A percentile compares a stretch with the other conserved stretches of the same genome.
phyloP scores from a whole-genome alignment of 2,329 filamentous ascomycete genomes.

The Apiospora malaysiana region DNA sequence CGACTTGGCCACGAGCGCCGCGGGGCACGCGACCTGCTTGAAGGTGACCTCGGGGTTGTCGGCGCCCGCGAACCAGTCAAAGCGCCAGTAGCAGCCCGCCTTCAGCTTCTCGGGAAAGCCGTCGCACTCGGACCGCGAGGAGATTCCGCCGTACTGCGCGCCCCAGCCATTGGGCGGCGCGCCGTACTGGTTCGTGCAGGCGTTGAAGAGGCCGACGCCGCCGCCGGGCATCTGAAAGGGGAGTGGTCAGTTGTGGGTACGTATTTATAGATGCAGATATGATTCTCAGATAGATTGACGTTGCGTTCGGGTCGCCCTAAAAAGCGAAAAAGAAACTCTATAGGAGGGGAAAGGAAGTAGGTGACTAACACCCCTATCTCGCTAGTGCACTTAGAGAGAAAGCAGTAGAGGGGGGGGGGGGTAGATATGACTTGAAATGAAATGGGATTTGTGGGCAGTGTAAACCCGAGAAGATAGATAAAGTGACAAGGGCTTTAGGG shows the following conservation, averaged over 20 bases:
- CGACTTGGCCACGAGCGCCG: slow-evolving; percentile 50
- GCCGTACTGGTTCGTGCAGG: slow-evolving; percentile 50
- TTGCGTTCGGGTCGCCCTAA: not conserved
- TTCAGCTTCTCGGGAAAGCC: slow-evolving; percentile 59
- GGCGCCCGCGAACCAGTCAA: slow-evolving; percentile 66
- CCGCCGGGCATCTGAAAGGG: slow-evolving; percentile 52
- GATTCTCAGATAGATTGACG: not conserved
- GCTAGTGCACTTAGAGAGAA: not conserved
- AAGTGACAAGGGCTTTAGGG: not conserved
- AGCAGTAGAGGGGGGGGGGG: not conserved
- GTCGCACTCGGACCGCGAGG: slow-evolving; percentile 55
- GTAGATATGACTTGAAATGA: not conserved
- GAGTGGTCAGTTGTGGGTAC: not conserved
- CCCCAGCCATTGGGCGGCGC: slow-evolving; percentile 58
- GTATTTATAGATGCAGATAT: not conserved
- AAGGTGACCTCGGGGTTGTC: slow-evolving; percentile 64
- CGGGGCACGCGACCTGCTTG: slow-evolving; percentile 61
- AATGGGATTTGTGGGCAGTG: not conserved
- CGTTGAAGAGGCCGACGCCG: slow-evolving; percentile 60
- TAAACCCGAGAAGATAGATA: not conserved
- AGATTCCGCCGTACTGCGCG: slow-evolving; percentile 63
- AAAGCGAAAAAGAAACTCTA: not conserved
- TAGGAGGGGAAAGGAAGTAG: not conserved
- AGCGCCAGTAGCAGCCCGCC: slow-evolving; percentile 66
- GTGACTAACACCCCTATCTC: not conserved